Evolutionary conservation across 331 rosid genomes (phyloP), one percentile per base, ranked within the genome.

Genomic region (Malus hybrid): DNA sequence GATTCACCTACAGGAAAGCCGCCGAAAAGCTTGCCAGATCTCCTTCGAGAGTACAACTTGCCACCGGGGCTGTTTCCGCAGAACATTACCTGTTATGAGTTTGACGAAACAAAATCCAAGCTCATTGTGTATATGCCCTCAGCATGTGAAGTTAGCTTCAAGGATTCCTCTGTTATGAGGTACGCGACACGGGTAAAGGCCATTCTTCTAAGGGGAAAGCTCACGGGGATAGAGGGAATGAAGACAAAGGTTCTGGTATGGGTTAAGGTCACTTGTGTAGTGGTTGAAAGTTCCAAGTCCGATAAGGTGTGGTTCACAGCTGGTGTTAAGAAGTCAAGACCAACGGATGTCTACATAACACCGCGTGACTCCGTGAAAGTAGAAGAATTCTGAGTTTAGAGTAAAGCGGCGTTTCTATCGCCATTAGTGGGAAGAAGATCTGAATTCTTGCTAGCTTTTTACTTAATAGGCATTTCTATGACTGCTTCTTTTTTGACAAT

Each of bases 11-110:
- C 87, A 93, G 98, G 98, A 60, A 89, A 81, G 80, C 93, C 97
- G 5, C 70, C 55, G 22, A 93, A 87, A 77, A 79, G 90, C 83
- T 87, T 93, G 73, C 88, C 96, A 3, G 96, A 91, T 66, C 97
- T 93, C 68, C 98, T 93, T 60, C 90, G 87, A 0, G 97, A 93
- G 67, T 89, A 89, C 90, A 93, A 91, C 81, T 78, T 93, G 69
- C 98, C 98, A 0, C 83, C 90, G 0, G 98, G 98, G 42, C 89
- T 93, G 48, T 93, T 93, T 77, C 98, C 98, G 0, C 92, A 81
- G 77, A 93, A 88, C 80, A 83, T 86, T 79, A 88, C 86, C 69
- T 85, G 96, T 73, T 89, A 85, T 19, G 98, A 93, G 77, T 93
- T 91, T 29, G 95, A 88, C 14, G 93, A 91, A 78, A 46, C 84